Percentiles rank a stretch among this genome's conserved stretches.
phyloP scores from a whole-genome alignment of 345 rosid species.

The Eucalyptus pauciflora region DNA sequence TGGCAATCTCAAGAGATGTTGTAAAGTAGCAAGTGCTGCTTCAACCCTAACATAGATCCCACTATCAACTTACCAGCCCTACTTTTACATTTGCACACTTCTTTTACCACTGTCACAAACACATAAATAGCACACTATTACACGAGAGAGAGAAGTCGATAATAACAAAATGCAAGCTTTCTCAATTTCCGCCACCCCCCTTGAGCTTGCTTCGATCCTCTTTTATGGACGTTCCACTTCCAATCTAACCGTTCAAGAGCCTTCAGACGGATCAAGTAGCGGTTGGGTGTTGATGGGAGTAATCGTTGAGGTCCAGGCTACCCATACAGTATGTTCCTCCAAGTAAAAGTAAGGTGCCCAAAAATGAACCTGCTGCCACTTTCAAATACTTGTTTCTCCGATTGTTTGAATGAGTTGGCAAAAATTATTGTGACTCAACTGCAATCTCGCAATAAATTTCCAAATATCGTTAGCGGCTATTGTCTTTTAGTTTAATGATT shows the following conservation, averaged over 20 bases:
- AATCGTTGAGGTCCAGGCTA: neutral
- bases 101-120: neutral
- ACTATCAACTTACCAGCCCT: neutral
- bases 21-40: neutral
- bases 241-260: neutral
- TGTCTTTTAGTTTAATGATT: neutral
- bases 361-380: neutral
- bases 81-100: neutral
- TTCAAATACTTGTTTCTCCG: neutral
- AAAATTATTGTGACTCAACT: neutral
- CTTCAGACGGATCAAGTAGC: neutral
- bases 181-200: neutral
- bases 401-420: neutral
- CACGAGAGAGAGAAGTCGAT: neutral
- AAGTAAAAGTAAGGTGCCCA: neutral
- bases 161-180: neutral
- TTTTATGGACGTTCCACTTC: neutral
- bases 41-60: neutral
- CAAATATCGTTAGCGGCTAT: neutral
- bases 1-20: neutral
- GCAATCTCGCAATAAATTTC: neutral
- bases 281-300: neutral
- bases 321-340: neutral
- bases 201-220: neutral
- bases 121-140: neutral